Base-by-base conservation (phyloP, 768 basidiomycete species). In the Trametes cubensis region DNA sequence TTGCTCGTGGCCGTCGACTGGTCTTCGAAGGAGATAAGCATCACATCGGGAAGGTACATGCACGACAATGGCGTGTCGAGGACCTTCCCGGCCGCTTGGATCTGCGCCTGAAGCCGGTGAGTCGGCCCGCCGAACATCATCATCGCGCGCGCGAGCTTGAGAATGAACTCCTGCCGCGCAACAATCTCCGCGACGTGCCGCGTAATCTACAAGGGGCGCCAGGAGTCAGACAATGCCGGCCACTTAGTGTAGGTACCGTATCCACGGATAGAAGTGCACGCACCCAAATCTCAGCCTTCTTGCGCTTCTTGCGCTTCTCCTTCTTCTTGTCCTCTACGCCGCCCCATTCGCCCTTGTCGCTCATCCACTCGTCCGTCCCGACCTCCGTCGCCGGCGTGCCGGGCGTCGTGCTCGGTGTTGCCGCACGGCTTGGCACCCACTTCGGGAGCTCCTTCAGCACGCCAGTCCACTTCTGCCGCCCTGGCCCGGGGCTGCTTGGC, bases 71-170 rank as follows among this genome's bases (percentile, higher is more conserved):
- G 80, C 61, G 94, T 80, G 64, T 94, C 92, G 25, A 95, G 82
- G 15, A 94, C 90, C 7, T 81, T 81, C 15, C 87, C 90, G 1
- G 92, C 90, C 15, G 88, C 86, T 70, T 86, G 85, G 58, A 94
- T 85, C 71, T 94, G 92, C 1, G 90, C 82, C 68, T 88, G 90
- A 20, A 95, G 80, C 44, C 92, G 88, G 72, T 95, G 91, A 14
- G 88, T 83, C 20, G 92, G 90, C 6, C 87, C 88, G 11, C 92
- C 92, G 66, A 91, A 93, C 84, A 90, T 91, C 90, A 94, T 95
- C 81, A 95, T 86, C 11, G 90, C 86, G 53, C 90, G 83, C 6
- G 88, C 84, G 28, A 94, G 83, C 78, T 93, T 94, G 73, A 93
- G 76, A 52, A 95, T 81, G 75, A 95, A 95, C 59, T 89, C 88